Conservation (phyloP, 2,329 filamentous ascomycete genomes). For the Amesomyces nigricolor region DNA sequence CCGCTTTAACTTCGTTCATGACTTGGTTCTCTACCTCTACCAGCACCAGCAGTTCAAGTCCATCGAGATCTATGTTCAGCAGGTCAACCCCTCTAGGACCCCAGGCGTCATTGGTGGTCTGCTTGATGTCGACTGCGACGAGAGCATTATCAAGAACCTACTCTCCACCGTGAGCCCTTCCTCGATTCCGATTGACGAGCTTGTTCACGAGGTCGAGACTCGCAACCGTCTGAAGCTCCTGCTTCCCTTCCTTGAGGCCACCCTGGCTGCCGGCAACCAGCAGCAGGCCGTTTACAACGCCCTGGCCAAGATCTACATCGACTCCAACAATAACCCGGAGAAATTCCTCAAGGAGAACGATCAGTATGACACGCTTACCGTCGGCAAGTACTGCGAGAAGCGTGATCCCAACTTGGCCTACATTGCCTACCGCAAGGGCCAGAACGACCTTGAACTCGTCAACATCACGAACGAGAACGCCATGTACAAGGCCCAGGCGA, state of each 20-base stretch:
- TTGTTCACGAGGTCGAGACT: slow-evolving; percentile 90
- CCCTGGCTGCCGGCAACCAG: slow-evolving; percentile 81
- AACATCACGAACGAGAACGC: slow-evolving; percentile 98
- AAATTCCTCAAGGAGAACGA: slow-evolving; percentile 97
- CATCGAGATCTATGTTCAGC: slow-evolving; percentile 96
- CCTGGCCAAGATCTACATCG: slow-evolving; percentile 98
- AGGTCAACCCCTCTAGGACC: slow-evolving; percentile 85
- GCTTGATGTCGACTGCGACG: slow-evolving; percentile 94
- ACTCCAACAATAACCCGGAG: slow-evolving; percentile 97
- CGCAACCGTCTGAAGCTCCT: slow-evolving; percentile 94
- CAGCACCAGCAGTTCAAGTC: slow-evolving; percentile 99
- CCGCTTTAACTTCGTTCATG: slow-evolving; percentile 98
- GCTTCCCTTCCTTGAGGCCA: slow-evolving; percentile 91
- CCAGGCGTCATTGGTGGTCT: slow-evolving; percentile 90
- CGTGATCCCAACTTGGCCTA: slow-evolving; percentile 92
- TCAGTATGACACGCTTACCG: slow-evolving; percentile 83
- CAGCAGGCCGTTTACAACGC: slow-evolving; percentile 97
- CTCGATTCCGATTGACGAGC: slow-evolving; percentile 86
- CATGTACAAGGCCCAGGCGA: slow-evolving; percentile 98
- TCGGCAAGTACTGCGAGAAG: slow-evolving; percentile 99
- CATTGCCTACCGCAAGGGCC: slow-evolving; percentile 92
- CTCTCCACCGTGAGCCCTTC: slow-evolving; percentile 77
- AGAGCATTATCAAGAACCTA: slow-evolving; percentile 90
- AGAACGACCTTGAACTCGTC: slow-evolving; percentile 95
- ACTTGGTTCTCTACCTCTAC: slow-evolving; percentile 92